Conservation (phyloP, 306 rosid species). For the apple (Malus domestica) region ASM211411v1 NC_041791.1:27292001-27292500, state of each 20-base stretch:
- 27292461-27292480: background rate
- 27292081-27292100: conserved; percentile 34
- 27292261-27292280: conserved; percentile 13
- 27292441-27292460: background rate
- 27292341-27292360: conserved; percentile 95
- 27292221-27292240: conserved; percentile 70
- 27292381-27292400: conserved; percentile 89
- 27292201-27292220: conserved; percentile 79
- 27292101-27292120: background rate
- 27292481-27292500: background rate
- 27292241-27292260: conserved; percentile 47
- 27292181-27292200: conserved; percentile 76
- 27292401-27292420: conserved; percentile 91
- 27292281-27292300: conserved; percentile 1
- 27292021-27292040: conserved; percentile 39
- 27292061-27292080: conserved; percentile 66
- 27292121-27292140: background rate
- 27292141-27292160: background rate
- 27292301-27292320: background rate
- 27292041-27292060: conserved; percentile 76
- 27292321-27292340: conserved; percentile 58
- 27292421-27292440: conserved; percentile 40
- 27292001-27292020: conserved; percentile 71
- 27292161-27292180: conserved; percentile 69
- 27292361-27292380: conserved; percentile 96